phyloP scores from a whole-genome alignment of 306 rosid species.

The Gleditsia sinensis region DNA sequence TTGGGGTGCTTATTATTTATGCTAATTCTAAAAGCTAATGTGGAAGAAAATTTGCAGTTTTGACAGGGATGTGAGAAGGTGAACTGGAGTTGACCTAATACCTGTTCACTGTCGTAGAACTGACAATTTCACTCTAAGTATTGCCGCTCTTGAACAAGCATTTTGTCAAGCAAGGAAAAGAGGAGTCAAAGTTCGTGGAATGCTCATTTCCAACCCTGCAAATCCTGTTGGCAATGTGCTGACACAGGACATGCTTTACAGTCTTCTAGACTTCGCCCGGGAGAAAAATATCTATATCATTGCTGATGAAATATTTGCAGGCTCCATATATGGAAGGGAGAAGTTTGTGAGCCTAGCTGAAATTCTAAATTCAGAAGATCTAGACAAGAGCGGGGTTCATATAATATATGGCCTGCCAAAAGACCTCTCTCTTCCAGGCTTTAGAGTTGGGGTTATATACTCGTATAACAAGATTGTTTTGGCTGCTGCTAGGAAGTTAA shows the following conservation, averaged over 20 bases:
- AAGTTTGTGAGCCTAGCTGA: constrained; percentile 88
- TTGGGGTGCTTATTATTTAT: neutral
- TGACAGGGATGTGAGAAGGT: constrained; percentile 82
- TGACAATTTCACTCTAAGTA: constrained; percentile 67
- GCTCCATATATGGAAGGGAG: constrained; percentile 73
- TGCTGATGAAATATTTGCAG: constrained; percentile 89
- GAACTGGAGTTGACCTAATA: constrained; percentile 77
- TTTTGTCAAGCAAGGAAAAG: constrained; percentile 73
- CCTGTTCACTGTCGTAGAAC: constrained; percentile 90
- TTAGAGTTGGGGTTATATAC: constrained; percentile 80
- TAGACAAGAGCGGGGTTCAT: constrained; percentile 76
- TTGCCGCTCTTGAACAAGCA: constrained; percentile 79
- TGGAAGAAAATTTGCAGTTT: constrained; percentile 57
- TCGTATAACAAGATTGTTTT: constrained; percentile 64
- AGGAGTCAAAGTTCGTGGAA: constrained; percentile 70
- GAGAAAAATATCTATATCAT: constrained; percentile 87
- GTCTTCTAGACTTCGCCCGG: constrained; percentile 72
- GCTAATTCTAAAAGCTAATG: constrained; percentile 35
- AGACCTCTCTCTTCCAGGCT: constrained; percentile 85
- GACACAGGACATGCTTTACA: constrained; percentile 56
- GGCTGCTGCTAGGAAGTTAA: constrained; percentile 71
- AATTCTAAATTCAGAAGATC: constrained; percentile 61
- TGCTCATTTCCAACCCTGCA: constrained; percentile 80
- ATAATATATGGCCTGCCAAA: constrained; percentile 84
- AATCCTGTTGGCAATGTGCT: constrained; percentile 87